Evolutionary conservation across 2,329 filamentous ascomycete genomes (phyloP).

Genomic region (Elsinoe arachidis): DNA sequence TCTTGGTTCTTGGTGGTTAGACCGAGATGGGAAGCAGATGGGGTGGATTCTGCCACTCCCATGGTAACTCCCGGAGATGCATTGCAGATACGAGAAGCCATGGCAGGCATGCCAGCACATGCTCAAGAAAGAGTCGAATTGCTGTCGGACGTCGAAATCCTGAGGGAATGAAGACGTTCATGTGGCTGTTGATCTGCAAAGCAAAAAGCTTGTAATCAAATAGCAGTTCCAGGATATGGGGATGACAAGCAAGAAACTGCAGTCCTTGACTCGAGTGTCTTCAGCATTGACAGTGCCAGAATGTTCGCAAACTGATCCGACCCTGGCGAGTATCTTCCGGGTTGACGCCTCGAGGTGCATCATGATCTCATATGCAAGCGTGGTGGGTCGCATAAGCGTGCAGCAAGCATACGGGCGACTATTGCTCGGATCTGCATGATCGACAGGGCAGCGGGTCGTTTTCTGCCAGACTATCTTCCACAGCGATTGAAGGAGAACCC

Average conservation of each 20-base stretch:
- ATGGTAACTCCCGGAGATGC: not conserved
- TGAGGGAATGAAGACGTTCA: not conserved
- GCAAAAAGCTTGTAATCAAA: constrained; percentile 1
- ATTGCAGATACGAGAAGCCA: not conserved
- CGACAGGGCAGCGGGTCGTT: constrained; percentile 3
- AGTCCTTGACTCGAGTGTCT: not conserved
- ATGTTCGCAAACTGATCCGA: not conserved
- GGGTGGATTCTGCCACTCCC: not conserved
- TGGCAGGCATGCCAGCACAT: constrained; percentile 2
- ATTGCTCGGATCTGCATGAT: constrained; percentile 1
- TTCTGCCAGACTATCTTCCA: not conserved
- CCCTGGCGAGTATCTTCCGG: not conserved
- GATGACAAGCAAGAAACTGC: not conserved
- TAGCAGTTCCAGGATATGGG: not conserved
- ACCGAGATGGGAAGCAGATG: not conserved
- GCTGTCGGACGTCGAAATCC: not conserved
- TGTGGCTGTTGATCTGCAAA: not conserved
- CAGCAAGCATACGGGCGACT: constrained; percentile 2
- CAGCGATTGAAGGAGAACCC: not conserved
- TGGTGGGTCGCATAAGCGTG: constrained; percentile 8
- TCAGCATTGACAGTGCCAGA: not conserved
- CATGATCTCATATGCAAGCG: constrained; percentile 8
- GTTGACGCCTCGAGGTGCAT: constrained; percentile 1
- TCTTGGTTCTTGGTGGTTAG: not conserved
- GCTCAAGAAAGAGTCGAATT: not conserved